Evolutionary conservation across 352 stramenopile species (phyloP), one percentile per base, ranked within the genome.

Genomic region (Phytopythium delawarense): DNA sequence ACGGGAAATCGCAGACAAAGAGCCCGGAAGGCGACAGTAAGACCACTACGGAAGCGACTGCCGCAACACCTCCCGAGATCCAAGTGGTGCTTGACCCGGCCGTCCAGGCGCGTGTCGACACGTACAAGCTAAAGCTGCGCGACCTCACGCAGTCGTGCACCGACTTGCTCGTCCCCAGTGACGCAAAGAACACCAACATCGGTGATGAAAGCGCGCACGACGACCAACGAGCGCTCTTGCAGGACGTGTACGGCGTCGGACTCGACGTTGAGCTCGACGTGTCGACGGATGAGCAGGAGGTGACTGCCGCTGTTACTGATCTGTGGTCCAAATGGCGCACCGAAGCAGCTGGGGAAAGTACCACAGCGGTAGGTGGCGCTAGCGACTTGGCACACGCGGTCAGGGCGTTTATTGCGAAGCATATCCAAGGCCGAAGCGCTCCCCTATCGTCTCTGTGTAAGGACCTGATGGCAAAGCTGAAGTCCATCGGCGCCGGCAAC

Each of bases 91-190:
- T 89, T 25, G 79, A 91, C 61, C 79, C 82, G 4, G 70, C 71
- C 4, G 68, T 84, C 45, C 76, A 89, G 46, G 80, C 84, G 2
- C 73, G 84, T 15, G 70, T 94, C 23, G 79, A 87, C 51, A 84
- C 69, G 23, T 95, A 92, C 52, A 73, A 85, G 49, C 65, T 86
- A 32, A 92, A 93, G 63, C 84, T 88, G 18, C 72, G 88, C n/a
- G 84, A 91, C 42, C 67, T 92, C 44, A 89, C 81, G 23, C 62
- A 62, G 16, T 61, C 74, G 35, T 89, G 79, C 54, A 66, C 60
- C 16, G 60, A 76, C 21, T 62, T 89, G 16, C 52, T 79, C 28
- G 30, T 62, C 13, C 70, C 72, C 0, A 64, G 62, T 20, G 48
- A 39, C 15, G 12, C 13, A 7, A 32, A n/a, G 28, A 3, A 0